phyloP scores from a whole-genome alignment of 805 yeast genomes.

The Candida berthetii region DNA sequence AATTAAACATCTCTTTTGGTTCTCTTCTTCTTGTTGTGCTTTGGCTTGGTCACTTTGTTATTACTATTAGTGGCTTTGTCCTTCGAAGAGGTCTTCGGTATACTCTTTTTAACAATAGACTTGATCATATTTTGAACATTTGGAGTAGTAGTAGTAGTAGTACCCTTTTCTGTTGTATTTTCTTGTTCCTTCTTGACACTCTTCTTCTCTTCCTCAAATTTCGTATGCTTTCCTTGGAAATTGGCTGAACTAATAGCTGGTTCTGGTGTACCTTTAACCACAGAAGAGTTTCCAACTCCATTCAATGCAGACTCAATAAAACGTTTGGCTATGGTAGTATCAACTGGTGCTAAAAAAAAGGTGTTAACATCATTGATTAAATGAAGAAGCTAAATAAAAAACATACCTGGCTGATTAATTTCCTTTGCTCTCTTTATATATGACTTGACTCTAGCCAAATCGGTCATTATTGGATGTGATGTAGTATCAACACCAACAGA shows the following conservation, averaged over 20 bases:
- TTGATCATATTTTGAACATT: no score
- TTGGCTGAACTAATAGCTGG: slow-evolving; percentile 50
- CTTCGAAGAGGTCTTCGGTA: not conserved
- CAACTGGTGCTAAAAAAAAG: slow-evolving; percentile 4
- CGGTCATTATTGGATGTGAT: slow-evolving; percentile 58
- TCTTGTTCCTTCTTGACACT: not conserved
- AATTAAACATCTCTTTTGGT: no score
- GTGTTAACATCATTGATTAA: not conserved
- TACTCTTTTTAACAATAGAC: not conserved
- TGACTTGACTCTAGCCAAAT: slow-evolving; percentile 58
- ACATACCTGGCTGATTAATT: slow-evolving; percentile 12
- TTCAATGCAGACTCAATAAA: slow-evolving; percentile 42
- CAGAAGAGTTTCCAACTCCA: slow-evolving; percentile 11
- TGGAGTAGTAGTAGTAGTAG: no score
- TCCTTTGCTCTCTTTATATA: slow-evolving; percentile 52
- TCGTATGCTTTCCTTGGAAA: slow-evolving; percentile 50
- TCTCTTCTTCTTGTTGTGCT: no score
- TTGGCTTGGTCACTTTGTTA: no score
- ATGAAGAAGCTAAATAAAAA: no score
- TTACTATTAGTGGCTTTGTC: no score
- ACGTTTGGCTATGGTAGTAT: slow-evolving; percentile 36
- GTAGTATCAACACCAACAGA: slow-evolving; percentile 50
- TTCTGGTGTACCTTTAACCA: slow-evolving; percentile 15
- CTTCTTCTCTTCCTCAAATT: slow-evolving; percentile 27
- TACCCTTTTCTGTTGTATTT: no score